phyloP scores from a whole-genome alignment of 2,329 filamentous ascomycete species.

The Apiospora aurea region DNA sequence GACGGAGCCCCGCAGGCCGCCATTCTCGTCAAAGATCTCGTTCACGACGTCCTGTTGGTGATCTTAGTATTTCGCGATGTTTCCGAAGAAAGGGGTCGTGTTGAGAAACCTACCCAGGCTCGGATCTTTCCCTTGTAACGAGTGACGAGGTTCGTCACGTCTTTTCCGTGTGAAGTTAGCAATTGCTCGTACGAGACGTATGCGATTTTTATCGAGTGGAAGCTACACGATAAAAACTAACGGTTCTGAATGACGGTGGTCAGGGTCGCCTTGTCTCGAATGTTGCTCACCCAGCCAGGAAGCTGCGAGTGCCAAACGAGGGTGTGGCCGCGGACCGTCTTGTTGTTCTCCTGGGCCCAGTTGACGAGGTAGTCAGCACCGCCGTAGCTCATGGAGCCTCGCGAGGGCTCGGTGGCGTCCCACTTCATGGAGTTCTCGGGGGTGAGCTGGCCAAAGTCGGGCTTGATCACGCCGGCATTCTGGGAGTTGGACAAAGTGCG shows the following conservation, averaged over 20 bases:
- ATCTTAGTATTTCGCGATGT: neutral
- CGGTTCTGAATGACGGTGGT: slow-evolving; percentile 63
- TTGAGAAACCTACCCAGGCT: slow-evolving; percentile 42
- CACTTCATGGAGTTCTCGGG: slow-evolving; percentile 77
- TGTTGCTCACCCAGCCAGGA: slow-evolving; percentile 63
- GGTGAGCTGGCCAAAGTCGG: slow-evolving; percentile 70
- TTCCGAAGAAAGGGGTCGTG: neutral
- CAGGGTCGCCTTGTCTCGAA: slow-evolving; percentile 48
- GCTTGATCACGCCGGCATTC: slow-evolving; percentile 63
- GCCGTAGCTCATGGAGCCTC: slow-evolving; percentile 61
- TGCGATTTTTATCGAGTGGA: neutral
- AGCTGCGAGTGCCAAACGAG: slow-evolving; percentile 70
- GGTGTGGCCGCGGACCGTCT: slow-evolving; percentile 69
- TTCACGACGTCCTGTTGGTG: slow-evolving; percentile 63
- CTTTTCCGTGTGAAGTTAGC: neutral
- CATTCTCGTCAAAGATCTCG: slow-evolving; percentile 70
- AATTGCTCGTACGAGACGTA: neutral
- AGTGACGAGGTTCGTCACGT: slow-evolving; percentile 63
- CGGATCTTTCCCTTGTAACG: slow-evolving; percentile 69
- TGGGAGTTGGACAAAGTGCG: slow-evolving; percentile 55
- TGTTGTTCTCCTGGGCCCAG: slow-evolving; percentile 62
- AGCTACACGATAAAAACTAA: neutral
- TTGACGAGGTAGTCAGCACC: slow-evolving; percentile 66
- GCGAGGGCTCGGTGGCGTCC: slow-evolving; percentile 54
- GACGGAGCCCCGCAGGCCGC: slow-evolving; percentile 64